These are phyloP conservation scores for Pholiota molesta DNA, from an alignment of 768 basidiomycete genomes.

Conservation along the genomic window DNA sequence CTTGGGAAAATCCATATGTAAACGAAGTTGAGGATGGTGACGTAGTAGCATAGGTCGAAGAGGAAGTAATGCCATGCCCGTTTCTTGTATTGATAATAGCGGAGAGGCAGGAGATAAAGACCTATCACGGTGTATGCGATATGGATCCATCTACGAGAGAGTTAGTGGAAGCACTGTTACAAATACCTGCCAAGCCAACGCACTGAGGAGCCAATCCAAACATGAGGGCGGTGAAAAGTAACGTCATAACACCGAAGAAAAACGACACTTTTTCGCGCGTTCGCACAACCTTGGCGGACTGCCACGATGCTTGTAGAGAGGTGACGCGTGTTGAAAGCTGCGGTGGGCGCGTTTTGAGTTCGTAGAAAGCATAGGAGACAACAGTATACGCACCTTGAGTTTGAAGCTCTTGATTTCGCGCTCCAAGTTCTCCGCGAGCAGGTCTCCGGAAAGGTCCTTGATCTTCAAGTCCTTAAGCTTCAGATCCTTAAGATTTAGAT, in stretches of 20 bases:
- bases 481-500: slow-evolving; percentile 61
- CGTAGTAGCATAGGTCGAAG: slow-evolving; percentile 92
- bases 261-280: slow-evolving; percentile 88
- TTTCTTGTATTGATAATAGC: slow-evolving; percentile 88
- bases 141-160: slow-evolving; percentile 75
- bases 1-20: slow-evolving; percentile 90
- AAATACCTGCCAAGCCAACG: slow-evolving; percentile 30
- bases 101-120: slow-evolving; percentile 78
- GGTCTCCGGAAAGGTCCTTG: slow-evolving; percentile 61
- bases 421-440: slow-evolving; percentile 77
- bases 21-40: slow-evolving; percentile 87
- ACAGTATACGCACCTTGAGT: slow-evolving; percentile 61
- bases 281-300: slow-evolving; percentile 85
- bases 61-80: slow-evolving; percentile 95
- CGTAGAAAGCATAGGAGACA: background rate
- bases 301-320: slow-evolving; percentile 82
- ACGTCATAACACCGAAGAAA: slow-evolving; percentile 90
- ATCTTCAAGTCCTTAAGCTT: slow-evolving; percentile 69
- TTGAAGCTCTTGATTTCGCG: slow-evolving; percentile 87
- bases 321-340: slow-evolving; percentile 60
- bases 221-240: slow-evolving; percentile 82
- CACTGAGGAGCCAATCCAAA: slow-evolving; percentile 89
- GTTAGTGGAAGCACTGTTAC: background rate
- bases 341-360: slow-evolving; percentile 1
- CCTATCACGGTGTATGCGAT: slow-evolving; percentile 82